A percentile compares a stretch with the other conserved stretches of the same genome.
Conservation (phyloP, 352 stramenopile species). For the Globisporangium lucens region DNA sequence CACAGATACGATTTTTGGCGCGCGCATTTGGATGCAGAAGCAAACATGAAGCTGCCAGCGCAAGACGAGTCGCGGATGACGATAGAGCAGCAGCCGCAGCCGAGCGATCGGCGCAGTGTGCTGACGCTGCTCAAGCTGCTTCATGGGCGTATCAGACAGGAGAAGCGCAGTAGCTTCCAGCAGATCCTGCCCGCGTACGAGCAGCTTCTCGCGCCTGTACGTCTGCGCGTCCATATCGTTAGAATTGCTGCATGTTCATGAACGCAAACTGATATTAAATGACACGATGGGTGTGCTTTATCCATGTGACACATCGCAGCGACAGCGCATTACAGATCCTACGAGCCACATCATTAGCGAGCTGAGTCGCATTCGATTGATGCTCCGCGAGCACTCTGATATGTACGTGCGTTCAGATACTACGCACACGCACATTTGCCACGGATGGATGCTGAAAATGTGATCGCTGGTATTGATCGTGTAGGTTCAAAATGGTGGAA, state of each 20-base stretch:
- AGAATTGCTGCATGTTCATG: not conserved
- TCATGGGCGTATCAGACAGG: slow-evolving; percentile 22
- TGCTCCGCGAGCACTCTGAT: slow-evolving; percentile 14
- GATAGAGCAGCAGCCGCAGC: not conserved
- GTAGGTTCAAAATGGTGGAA: slow-evolving; percentile 30
- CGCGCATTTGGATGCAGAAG: not conserved
- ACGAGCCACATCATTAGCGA: not conserved
- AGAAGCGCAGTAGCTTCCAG: slow-evolving; percentile 26
- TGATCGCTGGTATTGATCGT: not conserved
- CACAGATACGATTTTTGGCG: not conserved
- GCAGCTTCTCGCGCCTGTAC: slow-evolving; percentile 49
- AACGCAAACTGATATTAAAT: not conserved
- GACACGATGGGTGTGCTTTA: slow-evolving; percentile 1
- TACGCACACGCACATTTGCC: not conserved
- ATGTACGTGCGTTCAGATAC: slow-evolving; percentile 10
- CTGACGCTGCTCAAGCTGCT: slow-evolving; percentile 42
- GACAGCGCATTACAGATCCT: not conserved
- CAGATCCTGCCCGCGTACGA: slow-evolving; percentile 37
- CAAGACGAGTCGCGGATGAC: slow-evolving; percentile 1
- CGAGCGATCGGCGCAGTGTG: slow-evolving; percentile 20
- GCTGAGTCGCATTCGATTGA: slow-evolving; percentile 13
- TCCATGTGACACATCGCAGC: not conserved
- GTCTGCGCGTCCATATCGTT: slow-evolving; percentile 9
- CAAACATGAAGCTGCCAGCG: not conserved
- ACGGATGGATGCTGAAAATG: not conserved